Conservation (phyloP, 2,329 filamentous ascomycete species). For the Aspergillus sp. region DNA sequence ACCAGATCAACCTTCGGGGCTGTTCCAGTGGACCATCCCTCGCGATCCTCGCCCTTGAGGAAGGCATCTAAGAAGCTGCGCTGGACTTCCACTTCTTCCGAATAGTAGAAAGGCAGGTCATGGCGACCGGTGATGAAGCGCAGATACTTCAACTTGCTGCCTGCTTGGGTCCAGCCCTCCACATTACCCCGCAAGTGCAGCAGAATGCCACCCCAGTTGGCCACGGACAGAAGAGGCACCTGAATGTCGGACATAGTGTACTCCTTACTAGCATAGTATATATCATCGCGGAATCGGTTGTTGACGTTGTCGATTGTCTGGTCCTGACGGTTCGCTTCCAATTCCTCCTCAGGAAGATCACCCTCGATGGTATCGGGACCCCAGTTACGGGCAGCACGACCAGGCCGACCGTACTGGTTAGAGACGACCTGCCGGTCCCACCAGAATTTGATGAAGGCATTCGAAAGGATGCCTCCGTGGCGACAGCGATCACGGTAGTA, state of each 20-base stretch:
- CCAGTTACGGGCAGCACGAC: slow-evolving; percentile 54
- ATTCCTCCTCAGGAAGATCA: slow-evolving; percentile 37
- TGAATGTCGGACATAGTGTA: slow-evolving; percentile 66
- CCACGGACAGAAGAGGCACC: slow-evolving; percentile 63
- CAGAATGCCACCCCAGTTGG: slow-evolving; percentile 71
- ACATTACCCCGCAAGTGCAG: slow-evolving; percentile 70
- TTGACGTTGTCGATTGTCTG: slow-evolving; percentile 50
- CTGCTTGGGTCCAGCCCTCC: slow-evolving; percentile 63
- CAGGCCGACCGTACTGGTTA: slow-evolving; percentile 67
- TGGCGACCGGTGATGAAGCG: slow-evolving; percentile 70
- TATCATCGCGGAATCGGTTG: slow-evolving; percentile 62
- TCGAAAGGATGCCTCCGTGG: slow-evolving; percentile 63
- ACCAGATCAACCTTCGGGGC: slow-evolving; percentile 62
- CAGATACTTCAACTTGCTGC: slow-evolving; percentile 68
- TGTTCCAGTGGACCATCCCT: slow-evolving; percentile 51
- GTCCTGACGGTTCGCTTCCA: slow-evolving; percentile 41
- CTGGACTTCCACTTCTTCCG: slow-evolving; percentile 68
- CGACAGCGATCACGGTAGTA: slow-evolving; percentile 61
- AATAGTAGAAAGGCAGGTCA: slow-evolving; percentile 72
- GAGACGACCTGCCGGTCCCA: slow-evolving; percentile 67
- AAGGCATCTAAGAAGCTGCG: slow-evolving; percentile 70
- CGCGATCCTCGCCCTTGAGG: slow-evolving; percentile 65
- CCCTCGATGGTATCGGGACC: slow-evolving; percentile 50
- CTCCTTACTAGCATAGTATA: slow-evolving; percentile 66
- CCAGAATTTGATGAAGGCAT: slow-evolving; percentile 64